Evolutionary conservation across 345 rosid species (phyloP), one percentile per base, ranked within the genome.

Genomic region (Boechera retrofracta): DNA sequence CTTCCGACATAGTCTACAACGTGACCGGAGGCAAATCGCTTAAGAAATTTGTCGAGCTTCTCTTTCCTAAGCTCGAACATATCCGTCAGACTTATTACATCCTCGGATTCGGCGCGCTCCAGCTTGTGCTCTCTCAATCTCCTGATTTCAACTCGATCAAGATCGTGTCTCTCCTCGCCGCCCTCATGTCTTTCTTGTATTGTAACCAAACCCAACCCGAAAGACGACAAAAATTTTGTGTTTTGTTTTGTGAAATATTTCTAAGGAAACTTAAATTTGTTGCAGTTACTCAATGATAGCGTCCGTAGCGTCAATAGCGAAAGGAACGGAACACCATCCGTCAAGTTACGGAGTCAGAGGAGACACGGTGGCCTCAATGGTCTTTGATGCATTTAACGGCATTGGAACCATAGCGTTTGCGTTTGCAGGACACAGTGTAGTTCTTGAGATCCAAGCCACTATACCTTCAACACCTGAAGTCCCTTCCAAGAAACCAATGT

Each of bases 111-210:
- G 82, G 89, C 15, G 87, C 80, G 1, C 81, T 81, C 10, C 97
- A 92, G 64, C 82, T 92, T 29, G 85, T 83, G 0, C 86, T 92
- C 31, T 86, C 96, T 76, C 97, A 92, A 18, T 90, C 88, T 65
- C 97, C 97, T 73, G 91, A 92, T 74, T 92, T 92, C 81, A 86
- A 92, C 86, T 82, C 97, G 80, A 85, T 92, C 79, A 52, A 94
- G 4, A 87, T 86, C 3, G 89, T 92, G 66, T 92, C 97, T 24
- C 71, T 90, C 59, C 89, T 91, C 1, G 97, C 97, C 1, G 97
- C 96, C 0, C 85, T 88, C 74, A 92, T 92, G 97, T 92, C 96
- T 47, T 72, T 90, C 69, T 32, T 64, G 82, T 79, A 79, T 36
- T 36, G 52, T 38, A 67, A 47, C 53, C 7, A 69, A 57, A 62